phyloP scores from a whole-genome alignment of 164 flowering plant genomes.

The Platanus orientalis region DNA sequence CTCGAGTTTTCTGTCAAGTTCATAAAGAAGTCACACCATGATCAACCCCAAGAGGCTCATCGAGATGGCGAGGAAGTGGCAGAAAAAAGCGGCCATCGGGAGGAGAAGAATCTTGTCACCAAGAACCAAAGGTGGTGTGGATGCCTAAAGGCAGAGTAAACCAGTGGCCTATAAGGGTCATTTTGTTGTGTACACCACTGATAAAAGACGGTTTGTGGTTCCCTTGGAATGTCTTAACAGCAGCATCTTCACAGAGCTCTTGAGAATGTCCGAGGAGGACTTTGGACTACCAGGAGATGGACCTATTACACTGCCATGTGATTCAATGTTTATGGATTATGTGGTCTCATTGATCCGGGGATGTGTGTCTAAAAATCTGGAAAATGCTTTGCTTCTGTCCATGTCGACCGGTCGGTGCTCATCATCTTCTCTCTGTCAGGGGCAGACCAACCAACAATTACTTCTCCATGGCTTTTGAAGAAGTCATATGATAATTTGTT shows the following conservation, averaged over 20 bases:
- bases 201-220: slow-evolving; percentile 20
- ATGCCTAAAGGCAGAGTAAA: background rate
- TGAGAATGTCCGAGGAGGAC: slow-evolving; percentile 19
- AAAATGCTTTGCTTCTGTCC: slow-evolving; percentile 22
- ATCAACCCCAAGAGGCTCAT: slow-evolving; percentile 23
- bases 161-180: slow-evolving; percentile 18
- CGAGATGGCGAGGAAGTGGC: slow-evolving; percentile 24
- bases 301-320: slow-evolving; percentile 22
- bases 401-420: too few species aligned
- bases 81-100: slow-evolving; percentile 12
- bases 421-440: too few species aligned
- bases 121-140: background rate
- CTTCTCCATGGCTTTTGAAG: background rate
- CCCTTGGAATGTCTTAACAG: slow-evolving; percentile 19
- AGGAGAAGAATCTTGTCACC: slow-evolving; percentile 21
- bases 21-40: slow-evolving; percentile 13
- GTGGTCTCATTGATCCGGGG: slow-evolving; percentile 8
- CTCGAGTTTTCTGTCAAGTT: too few species aligned
- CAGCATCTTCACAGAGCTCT: slow-evolving; percentile 16
- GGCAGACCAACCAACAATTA: background rate
- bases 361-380: slow-evolving; percentile 2
- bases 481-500: too few species aligned
- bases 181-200: slow-evolving; percentile 23
- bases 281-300: slow-evolving; percentile 18
- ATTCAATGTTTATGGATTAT: slow-evolving; percentile 12